These are phyloP conservation scores for Penicillium turbatum DNA, from an alignment of 495 filamentous ascomycete genomes.

Conservation along the genomic window DNA sequence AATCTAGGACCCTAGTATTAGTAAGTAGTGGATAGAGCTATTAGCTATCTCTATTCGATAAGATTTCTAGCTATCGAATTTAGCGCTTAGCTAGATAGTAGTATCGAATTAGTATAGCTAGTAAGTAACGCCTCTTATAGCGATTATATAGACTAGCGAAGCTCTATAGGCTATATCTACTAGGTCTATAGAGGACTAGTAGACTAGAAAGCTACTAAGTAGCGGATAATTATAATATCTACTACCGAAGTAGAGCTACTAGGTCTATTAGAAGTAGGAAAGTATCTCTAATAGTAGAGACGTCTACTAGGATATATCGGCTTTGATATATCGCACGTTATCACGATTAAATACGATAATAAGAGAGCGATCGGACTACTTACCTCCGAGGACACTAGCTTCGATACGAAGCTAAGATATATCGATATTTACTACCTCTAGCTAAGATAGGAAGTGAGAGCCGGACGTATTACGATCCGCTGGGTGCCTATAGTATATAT, in stretches of 20 bases:
- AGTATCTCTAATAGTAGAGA: constrained; percentile 8
- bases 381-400: not conserved
- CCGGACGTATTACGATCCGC: not conserved
- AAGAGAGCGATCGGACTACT: not conserved
- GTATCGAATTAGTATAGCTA: not conserved
- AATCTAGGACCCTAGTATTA: no score
- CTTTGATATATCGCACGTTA: not conserved
- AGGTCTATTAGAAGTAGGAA: constrained; percentile 4
- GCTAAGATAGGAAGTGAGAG: constrained; percentile 6
- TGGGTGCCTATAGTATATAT: constrained; percentile 11
- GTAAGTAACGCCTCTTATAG: constrained; percentile 17
- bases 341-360: constrained; percentile 1
- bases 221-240: constrained; percentile 21
- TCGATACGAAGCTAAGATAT: constrained; percentile 16
- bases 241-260: constrained; percentile 21
- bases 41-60: no score
- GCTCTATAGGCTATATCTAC: constrained; percentile 18
- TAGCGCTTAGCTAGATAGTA: no score
- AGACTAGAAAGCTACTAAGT: constrained; percentile 21
- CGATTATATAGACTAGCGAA: constrained; percentile 16
- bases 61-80: no score
- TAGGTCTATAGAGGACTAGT: constrained; percentile 15
- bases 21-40: no score
- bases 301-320: not conserved
- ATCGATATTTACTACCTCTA: constrained; percentile 17